Evolutionary conservation across 2,329 filamentous ascomycete species (phyloP).

Genomic region (Xylariaceae sp.): DNA sequence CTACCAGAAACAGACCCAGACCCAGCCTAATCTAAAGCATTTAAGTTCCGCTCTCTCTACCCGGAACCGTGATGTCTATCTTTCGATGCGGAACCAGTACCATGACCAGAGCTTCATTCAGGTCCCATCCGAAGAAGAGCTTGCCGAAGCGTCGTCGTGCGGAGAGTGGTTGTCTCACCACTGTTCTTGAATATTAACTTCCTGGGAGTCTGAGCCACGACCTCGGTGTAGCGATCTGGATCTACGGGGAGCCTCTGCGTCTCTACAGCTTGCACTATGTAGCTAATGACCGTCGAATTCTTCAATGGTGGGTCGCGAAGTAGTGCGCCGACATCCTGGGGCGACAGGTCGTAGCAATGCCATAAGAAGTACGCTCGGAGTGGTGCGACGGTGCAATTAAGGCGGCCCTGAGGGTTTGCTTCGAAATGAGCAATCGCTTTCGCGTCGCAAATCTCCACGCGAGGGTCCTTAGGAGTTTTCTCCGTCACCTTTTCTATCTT

Average conservation of each 20-base stretch:
- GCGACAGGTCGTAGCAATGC: constrained; percentile 48
- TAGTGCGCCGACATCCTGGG: constrained; percentile 47
- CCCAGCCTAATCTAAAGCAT: no score
- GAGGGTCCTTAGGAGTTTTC: constrained; percentile 35
- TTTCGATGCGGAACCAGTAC: no score
- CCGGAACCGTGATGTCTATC: no score
- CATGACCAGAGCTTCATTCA: no score
- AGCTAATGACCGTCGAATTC: constrained; percentile 49
- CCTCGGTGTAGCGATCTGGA: not conserved
- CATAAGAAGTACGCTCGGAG: constrained; percentile 61
- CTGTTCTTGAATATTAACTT: no score
- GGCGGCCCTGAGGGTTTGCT: constrained; percentile 1
- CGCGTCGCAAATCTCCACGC: constrained; percentile 41
- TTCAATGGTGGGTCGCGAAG: constrained; percentile 58
- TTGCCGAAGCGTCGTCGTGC: no score
- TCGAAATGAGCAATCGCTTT: constrained; percentile 36
- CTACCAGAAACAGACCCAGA: no score
- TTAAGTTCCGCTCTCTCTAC: no score
- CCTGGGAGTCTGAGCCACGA: not conserved
- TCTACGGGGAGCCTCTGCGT: constrained; percentile 39
- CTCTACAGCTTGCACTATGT: constrained; percentile 56
- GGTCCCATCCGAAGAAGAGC: no score
- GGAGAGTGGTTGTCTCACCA: no score
- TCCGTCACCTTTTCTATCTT: constrained; percentile 5
- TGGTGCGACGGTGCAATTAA: constrained; percentile 20